Conservation (phyloP, 2,329 filamentous ascomycete species). For the Fusarium agapanthi region DNA sequence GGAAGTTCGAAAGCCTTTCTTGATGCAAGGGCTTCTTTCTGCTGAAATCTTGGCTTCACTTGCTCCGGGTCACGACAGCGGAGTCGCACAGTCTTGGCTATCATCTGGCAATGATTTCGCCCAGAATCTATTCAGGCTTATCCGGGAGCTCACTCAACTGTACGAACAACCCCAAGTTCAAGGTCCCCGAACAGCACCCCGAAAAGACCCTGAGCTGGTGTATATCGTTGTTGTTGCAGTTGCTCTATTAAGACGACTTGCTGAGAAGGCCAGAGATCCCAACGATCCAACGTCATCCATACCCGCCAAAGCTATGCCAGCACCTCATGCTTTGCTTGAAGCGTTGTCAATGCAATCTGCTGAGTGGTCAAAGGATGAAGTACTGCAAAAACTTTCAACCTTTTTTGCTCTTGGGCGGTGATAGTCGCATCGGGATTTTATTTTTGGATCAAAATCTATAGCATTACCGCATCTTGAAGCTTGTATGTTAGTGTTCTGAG, state of each 20-base stretch:
- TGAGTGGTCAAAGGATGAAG: constrained; percentile 69
- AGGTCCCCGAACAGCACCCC: constrained; percentile 45
- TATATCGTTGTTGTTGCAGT: constrained; percentile 75
- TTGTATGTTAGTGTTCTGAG: constrained; percentile 45
- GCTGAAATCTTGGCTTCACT: constrained; percentile 87
- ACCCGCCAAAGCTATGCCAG: constrained; percentile 70
- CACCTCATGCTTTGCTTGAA: constrained; percentile 72
- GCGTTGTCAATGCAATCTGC: constrained; percentile 71
- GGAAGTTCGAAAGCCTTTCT: constrained; percentile 84
- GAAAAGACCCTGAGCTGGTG: constrained; percentile 62
- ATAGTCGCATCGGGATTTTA: constrained; percentile 13
- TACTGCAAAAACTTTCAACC: constrained; percentile 74
- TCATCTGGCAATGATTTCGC: constrained; percentile 85
- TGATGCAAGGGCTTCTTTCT: constrained; percentile 91
- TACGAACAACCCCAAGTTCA: constrained; percentile 60
- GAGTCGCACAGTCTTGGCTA: constrained; percentile 81
- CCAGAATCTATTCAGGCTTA: constrained; percentile 78
- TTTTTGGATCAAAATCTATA: constrained; percentile 35
- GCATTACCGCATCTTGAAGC: constrained; percentile 29
- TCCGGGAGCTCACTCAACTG: constrained; percentile 75
- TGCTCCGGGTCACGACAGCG: constrained; percentile 74
- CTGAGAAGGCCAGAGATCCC: constrained; percentile 72
- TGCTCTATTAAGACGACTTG: constrained; percentile 71
- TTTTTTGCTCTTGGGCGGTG: constrained; percentile 62
- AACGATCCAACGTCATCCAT: constrained; percentile 59